Base-by-base conservation (phyloP, 306 rosid species). In the Dicorynia guianensis region DNA sequence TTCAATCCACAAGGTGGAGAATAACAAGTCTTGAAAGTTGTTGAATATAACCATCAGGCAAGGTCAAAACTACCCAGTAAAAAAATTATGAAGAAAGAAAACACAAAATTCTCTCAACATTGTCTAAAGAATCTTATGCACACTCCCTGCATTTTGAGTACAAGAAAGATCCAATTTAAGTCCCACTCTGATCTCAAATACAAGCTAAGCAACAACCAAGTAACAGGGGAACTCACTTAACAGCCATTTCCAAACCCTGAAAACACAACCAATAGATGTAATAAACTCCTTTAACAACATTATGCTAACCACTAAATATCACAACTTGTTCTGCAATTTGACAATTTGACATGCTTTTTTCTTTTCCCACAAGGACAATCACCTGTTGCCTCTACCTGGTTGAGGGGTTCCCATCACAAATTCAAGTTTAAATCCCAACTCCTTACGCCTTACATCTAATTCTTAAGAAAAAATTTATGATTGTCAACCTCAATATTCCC, bases 401-500 rank as follows among this genome's bases (percentile, higher is more conserved):
- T 47, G 36, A 38, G 7, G 15, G 20, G 36, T 35, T 34, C 8
- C 50, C 53, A 15, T 53, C 5, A 19, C 39, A 2, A 11, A 25
- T 17, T 38, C 39, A 69, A 69, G 33, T 6, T 36, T 39, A 17
- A 17, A 52, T 25, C n/a, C 9, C 42, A 39, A 33, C 52, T 69
- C 39, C 53, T 54, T 38, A 18, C 30, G 75, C 8, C 30, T 11
- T 38, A 52, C 52, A 69, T 69, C 20, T 38, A 53, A 54, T 53
- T 52, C 39, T 17, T 53, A 18, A 17, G 2, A 56, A 38, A 53
- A 69, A 69, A 17, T 4, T 40, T 36, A 38, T 38, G 17, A 53
- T 18, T 30, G 19, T 19, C 39, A 69, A 39, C 63, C 63, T 69
- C 25, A 69, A 8, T 7, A 38, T 69, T 53, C 25, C 75, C 63